Percentiles rank a stretch among this genome's conserved stretches.
Conservation (phyloP, 768 basidiomycete genomes). For the Suillus occidentalis region DNA sequence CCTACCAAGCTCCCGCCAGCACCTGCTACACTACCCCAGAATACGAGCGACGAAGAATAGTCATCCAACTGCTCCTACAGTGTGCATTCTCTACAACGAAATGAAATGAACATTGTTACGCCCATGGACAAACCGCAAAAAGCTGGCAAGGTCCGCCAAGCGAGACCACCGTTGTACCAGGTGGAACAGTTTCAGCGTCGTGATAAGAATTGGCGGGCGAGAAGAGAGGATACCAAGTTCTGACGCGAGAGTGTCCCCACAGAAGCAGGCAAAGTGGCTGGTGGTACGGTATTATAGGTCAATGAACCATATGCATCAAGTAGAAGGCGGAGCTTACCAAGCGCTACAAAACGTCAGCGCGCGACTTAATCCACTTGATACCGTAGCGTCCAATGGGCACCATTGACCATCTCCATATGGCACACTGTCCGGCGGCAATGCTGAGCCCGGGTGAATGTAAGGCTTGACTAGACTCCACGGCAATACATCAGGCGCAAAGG, state of each 20-base stretch:
- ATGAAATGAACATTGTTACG: slow-evolving; percentile 48
- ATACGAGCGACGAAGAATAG: slow-evolving; percentile 44
- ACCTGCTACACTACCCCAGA: slow-evolving; percentile 67
- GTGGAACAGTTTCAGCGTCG: slow-evolving; percentile 73
- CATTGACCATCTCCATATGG: slow-evolving; percentile 36
- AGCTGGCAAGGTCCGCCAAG: slow-evolving; percentile 69
- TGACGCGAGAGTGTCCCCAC: slow-evolving; percentile 91
- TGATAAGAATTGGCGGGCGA: slow-evolving; percentile 71
- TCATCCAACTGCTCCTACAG: slow-evolving; percentile 45
- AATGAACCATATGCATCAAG: neutral
- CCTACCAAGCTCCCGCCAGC: slow-evolving; percentile 78
- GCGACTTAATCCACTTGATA: slow-evolving; percentile 56
- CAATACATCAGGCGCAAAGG: slow-evolving; percentile 47
- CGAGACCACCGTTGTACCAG: slow-evolving; percentile 91
- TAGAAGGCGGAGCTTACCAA: slow-evolving; percentile 47
- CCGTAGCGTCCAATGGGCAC: slow-evolving; percentile 57
- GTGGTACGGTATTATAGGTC: slow-evolving; percentile 4
- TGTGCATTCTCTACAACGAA: slow-evolving; percentile 62
- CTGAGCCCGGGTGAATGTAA: slow-evolving; percentile 12
- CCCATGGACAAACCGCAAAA: slow-evolving; percentile 75
- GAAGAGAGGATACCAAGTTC: slow-evolving; percentile 87
- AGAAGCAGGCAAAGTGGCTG: slow-evolving; percentile 86
- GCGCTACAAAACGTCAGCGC: slow-evolving; percentile 57
- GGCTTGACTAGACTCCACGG: slow-evolving; percentile 33
- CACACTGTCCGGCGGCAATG: slow-evolving; percentile 20